Percentiles rank a stretch among this genome's conserved stretches.
phyloP scores from a whole-genome alignment of 2,329 filamentous ascomycete genomes.

The Coleophoma eucalyptorum region DNA sequence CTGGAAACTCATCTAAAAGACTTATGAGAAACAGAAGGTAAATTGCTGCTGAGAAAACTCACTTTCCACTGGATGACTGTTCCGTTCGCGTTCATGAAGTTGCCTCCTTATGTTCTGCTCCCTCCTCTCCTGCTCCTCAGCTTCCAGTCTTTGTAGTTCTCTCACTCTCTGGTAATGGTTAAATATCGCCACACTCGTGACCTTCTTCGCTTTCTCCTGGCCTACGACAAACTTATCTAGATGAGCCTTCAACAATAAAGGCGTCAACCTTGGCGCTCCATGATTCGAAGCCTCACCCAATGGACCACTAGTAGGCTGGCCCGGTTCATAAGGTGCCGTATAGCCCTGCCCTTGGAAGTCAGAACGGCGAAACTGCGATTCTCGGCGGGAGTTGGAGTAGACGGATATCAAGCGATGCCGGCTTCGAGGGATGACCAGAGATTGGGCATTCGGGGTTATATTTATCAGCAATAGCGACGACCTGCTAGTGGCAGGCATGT shows the following conservation, averaged over 20 bases:
- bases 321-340: constrained; percentile 59
- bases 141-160: constrained; percentile 68
- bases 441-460: not conserved
- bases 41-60: constrained; percentile 23
- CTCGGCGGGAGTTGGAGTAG: constrained; percentile 3
- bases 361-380: constrained; percentile 38
- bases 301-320: constrained; percentile 58
- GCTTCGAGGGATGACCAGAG: constrained; percentile 6
- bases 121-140: constrained; percentile 65
- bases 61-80: constrained; percentile 79
- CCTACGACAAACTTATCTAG: constrained; percentile 96
- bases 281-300: constrained; percentile 44
- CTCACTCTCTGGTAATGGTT: constrained; percentile 93
- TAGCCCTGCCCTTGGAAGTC: constrained; percentile 55
- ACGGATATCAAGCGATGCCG: constrained; percentile 8
- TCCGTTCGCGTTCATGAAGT: constrained; percentile 34
- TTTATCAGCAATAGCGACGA: not conserved
- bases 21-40: constrained; percentile 27
- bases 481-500: constrained; percentile 2
- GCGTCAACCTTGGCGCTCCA: constrained; percentile 61
- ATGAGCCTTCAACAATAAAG: constrained; percentile 75
- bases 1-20: constrained; percentile 49
- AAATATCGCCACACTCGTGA: constrained; percentile 88
- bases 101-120: constrained; percentile 57
- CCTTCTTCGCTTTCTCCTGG: constrained; percentile 91